phyloP scores from a whole-genome alignment of 352 stramenopile species.

The Phytophthora meadii region DNA sequence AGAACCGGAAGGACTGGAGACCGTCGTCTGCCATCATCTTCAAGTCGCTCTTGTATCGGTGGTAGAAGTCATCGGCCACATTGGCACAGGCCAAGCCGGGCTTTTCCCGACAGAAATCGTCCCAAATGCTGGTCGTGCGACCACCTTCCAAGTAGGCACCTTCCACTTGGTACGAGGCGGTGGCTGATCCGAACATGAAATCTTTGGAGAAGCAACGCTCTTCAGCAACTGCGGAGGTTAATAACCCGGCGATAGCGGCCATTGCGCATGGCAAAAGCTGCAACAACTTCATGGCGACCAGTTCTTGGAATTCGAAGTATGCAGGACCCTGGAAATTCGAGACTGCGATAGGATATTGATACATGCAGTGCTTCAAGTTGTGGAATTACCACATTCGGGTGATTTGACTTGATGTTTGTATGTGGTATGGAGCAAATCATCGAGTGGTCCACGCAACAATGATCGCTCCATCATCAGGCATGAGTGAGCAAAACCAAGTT shows the following conservation, averaged over 20 bases:
- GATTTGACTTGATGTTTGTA: conserved; percentile 5
- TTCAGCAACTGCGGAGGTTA: conserved; percentile 18
- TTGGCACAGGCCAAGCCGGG: conserved; percentile 83
- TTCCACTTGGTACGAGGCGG: conserved; percentile 93
- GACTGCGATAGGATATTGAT: conserved; percentile 9
- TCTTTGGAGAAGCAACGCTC: conserved; percentile 46
- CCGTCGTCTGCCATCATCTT: conserved; percentile 91
- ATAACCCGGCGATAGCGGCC: conserved; percentile 13
- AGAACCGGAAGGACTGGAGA: conserved; percentile 94
- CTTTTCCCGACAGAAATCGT: conserved; percentile 83
- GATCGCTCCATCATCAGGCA: background rate
- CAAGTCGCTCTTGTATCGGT: conserved; percentile 92
- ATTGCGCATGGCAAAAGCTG: conserved; percentile 18
- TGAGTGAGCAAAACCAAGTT: conserved; percentile 6
- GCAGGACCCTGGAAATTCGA: conserved; percentile 12
- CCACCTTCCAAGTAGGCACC: conserved; percentile 80
- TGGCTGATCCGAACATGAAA: conserved; percentile 89
- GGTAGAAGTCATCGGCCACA: conserved; percentile 94
- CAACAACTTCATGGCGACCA: conserved; percentile 15
- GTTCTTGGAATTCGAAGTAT: background rate
- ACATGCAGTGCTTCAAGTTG: conserved; percentile 9
- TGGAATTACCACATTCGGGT: background rate
- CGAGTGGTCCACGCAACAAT: conserved; percentile 5
- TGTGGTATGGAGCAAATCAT: conserved; percentile 3
- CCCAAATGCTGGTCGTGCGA: conserved; percentile 90